phyloP scores from a whole-genome alignment of 2,329 filamentous ascomycete species.

The Trichoderma atrobrunneum region DNA sequence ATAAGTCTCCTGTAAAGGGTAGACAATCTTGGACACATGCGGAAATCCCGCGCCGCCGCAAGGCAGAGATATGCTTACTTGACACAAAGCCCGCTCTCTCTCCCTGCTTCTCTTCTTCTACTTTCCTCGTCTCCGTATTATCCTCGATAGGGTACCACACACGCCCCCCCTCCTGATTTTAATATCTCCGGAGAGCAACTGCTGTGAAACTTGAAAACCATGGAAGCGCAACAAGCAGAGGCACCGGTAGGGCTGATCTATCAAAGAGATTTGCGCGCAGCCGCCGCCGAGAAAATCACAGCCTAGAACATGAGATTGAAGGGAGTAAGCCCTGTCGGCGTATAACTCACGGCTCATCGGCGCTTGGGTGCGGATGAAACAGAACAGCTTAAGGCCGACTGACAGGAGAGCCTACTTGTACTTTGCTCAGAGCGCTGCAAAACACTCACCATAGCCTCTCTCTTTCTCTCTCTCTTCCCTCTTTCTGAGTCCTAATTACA shows the following conservation, averaged over 20 bases:
- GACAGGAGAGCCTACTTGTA: not conserved
- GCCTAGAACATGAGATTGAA: not conserved
- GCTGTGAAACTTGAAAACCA: conserved; percentile 11
- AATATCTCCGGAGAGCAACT: not conserved
- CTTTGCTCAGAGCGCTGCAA: not conserved
- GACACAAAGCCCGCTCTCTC: not conserved
- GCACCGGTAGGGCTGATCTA: conserved; percentile 14
- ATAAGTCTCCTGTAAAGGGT: not conserved
- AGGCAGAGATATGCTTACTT: not conserved
- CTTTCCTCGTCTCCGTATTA: not conserved
- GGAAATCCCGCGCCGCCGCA: not conserved
- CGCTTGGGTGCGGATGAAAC: not conserved
- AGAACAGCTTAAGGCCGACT: not conserved
- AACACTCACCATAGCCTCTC: not conserved
- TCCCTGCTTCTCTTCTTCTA: not conserved
- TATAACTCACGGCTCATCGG: not conserved
- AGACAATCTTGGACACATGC: not conserved
- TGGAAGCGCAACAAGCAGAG: not conserved
- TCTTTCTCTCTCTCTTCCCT: not conserved
- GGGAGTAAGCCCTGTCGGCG: not conserved
- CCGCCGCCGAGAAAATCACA: not conserved
- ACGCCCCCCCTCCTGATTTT: not conserved
- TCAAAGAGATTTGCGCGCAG: not conserved
- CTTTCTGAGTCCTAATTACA: not conserved
- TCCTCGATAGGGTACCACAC: not conserved